Conservation (phyloP, 306 rosid genomes). For the Cucurbita argyrosperma region DNA sequence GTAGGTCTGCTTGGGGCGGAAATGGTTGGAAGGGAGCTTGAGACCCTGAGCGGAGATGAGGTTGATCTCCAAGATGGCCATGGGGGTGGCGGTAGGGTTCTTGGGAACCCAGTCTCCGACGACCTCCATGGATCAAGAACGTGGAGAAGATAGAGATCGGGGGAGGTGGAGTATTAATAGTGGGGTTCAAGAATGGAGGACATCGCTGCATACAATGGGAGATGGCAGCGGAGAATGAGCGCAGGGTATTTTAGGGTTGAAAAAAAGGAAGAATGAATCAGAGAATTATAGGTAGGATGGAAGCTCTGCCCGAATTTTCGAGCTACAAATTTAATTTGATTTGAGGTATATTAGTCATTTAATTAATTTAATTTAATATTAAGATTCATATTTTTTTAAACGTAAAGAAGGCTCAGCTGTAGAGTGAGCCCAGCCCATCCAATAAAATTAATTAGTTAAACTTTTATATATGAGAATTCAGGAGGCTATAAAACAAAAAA, state of each 20-base stretch:
- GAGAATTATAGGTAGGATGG: neutral
- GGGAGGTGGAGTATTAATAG: constrained; percentile 1
- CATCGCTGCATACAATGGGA: neutral
- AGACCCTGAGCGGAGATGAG: constrained; percentile 86
- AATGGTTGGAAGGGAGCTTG: constrained; percentile 25
- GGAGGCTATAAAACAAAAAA: no score
- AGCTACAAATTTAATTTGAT: no score
- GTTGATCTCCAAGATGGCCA: constrained; percentile 66
- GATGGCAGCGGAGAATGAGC: neutral
- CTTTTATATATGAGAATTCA: no score
- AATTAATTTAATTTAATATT: no score
- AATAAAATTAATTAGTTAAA: no score
- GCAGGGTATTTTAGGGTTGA: neutral
- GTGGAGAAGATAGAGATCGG: neutral
- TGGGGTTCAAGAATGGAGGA: constrained; percentile 11
- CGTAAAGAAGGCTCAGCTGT: no score
- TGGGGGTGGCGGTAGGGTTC: constrained; percentile 6
- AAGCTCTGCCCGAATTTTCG: no score
- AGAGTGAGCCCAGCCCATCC: no score
- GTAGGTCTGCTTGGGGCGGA: constrained; percentile 42
- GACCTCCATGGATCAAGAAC: constrained; percentile 25
- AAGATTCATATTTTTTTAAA: no score
- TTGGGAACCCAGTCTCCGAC: constrained; percentile 5
- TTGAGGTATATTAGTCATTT: no score
- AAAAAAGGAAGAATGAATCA: neutral